Percentiles rank a stretch among this genome's conserved stretches.
Evolutionary conservation across 1,139 yeast species (phyloP).

Genomic region (Taphrina populina): DNA sequence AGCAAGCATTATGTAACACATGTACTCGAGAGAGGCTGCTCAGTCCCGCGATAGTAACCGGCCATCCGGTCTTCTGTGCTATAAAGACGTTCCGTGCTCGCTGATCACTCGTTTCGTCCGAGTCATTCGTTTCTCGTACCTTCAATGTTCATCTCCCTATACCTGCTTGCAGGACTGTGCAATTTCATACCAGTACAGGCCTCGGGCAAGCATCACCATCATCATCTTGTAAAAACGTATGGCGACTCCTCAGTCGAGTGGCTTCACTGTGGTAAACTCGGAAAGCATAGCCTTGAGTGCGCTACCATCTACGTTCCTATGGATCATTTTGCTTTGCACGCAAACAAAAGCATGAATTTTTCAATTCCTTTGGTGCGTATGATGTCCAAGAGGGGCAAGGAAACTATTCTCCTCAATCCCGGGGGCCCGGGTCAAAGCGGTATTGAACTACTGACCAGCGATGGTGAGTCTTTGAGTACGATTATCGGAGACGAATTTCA

Average conservation of each 20-base stretch:
- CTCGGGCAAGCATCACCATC: no score
- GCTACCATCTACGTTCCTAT: constrained; percentile 1
- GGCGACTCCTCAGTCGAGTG: constrained; percentile 6
- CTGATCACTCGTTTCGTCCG: no score
- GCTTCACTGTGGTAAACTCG: background rate
- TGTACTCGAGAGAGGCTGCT: no score
- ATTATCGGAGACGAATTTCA: background rate
- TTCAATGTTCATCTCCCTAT: no score
- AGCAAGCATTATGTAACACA: no score
- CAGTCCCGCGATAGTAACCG: no score
- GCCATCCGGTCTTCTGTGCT: no score
- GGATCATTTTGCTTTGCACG: constrained; percentile 2
- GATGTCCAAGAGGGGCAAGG: background rate
- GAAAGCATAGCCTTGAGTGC: constrained; percentile 1
- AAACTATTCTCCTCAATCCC: background rate
- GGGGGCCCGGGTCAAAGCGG: constrained; percentile 15
- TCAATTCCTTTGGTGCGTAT: constrained; percentile 7
- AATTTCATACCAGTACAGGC: no score
- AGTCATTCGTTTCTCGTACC: no score
- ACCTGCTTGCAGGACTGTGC: no score
- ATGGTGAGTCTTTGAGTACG: background rate
- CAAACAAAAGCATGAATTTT: background rate
- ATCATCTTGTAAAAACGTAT: constrained; percentile 3
- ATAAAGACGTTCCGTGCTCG: no score
- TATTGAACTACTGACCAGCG: background rate